Evolutionary conservation across 768 basidiomycete species (phyloP), one percentile per base, ranked within the genome.

Genomic region (Grammothele lineata): DNA sequence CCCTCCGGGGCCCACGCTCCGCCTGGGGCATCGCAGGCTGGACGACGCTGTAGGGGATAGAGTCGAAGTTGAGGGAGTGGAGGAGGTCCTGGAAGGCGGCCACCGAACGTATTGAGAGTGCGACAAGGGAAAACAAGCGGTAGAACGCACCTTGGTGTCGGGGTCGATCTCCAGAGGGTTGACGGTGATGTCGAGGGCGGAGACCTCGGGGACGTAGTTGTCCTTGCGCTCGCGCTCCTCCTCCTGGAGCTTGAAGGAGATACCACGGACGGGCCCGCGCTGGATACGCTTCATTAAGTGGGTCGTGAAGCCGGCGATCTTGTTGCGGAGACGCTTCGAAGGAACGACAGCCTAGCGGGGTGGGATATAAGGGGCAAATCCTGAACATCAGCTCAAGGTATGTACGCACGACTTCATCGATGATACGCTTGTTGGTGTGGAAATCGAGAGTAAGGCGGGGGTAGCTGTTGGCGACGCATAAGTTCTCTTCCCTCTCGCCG

Each of bases 221-320:
- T 99, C 96, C 81, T 98, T 98, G 62, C 95, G 76, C 73, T 99
- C 96, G 53, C 96, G 82, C 75, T 99, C 96, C 72, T 99, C 96
- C 66, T 98, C 96, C 70, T 99, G 96, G 60, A 99, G 87, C 73
- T 97, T 96, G 92, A 98, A 99, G 47, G 96, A 98, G 69, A 99
- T 99, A 61, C 96, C 96, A 56, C 93, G 92, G 55, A 99, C 96
- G 62, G 96, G 96, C 3, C 96, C 96, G 50, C 84, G 84, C 71
- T 96, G 92, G 63, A 99, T 99, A 64, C 96, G 93, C 81, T 93
- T 97, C 96, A 99, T 99, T 70, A 99, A 77, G 68, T 99, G 96
- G 62, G 96, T 99, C 50, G 96, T 99, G 83, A 98, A 99, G 38
- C 96, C 96, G 10, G 95, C 86, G 65, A 99, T 88, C 81, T 99